Percentiles rank a stretch among this genome's conserved stretches.
Conservation (phyloP, 1,284 basidiomycete genomes). For the Cutaneotrichosporon curvatum region DNA sequence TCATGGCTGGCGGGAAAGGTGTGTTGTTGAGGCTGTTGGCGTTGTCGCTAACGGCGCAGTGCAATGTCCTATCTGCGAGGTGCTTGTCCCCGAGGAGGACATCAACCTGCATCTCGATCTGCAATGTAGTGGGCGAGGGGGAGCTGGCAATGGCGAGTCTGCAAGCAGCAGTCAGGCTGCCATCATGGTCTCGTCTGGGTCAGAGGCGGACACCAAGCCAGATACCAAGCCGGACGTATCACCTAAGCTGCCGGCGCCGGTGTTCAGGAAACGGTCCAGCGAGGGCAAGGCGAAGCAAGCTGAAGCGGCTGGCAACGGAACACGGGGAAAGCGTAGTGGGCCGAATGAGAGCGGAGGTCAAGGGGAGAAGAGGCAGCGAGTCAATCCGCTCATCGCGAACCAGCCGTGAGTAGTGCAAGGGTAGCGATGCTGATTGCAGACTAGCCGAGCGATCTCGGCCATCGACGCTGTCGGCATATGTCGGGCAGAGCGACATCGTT, state of each 20-base stretch:
- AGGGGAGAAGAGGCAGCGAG: slow-evolving; percentile 26
- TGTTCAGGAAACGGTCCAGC: too few species aligned
- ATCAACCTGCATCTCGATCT: slow-evolving; percentile 47
- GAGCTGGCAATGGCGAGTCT: not conserved
- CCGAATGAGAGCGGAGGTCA: too few species aligned
- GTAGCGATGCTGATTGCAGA: slow-evolving; percentile 17
- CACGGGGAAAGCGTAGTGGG: too few species aligned
- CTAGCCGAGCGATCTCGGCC: slow-evolving; percentile 44
- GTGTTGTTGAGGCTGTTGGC: too few species aligned
- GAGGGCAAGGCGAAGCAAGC: too few species aligned
- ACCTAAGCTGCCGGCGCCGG: too few species aligned
- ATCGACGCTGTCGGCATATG: slow-evolving; percentile 24
- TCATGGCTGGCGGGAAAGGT: too few species aligned
- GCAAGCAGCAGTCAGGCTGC: not conserved
- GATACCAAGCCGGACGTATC: too few species aligned
- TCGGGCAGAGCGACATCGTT: slow-evolving; percentile 41
- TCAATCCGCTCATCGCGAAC: slow-evolving; percentile 39
- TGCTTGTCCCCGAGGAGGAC: slow-evolving; percentile 26
- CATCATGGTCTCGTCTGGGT: too few species aligned
- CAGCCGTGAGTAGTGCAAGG: slow-evolving; percentile 32
- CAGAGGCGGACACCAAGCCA: too few species aligned
- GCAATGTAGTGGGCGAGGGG: slow-evolving; percentile 25
- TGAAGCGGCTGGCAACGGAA: too few species aligned
- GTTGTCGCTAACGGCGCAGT: slow-evolving; percentile 19
- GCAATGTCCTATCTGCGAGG: slow-evolving; percentile 42